Percentiles rank a stretch among this genome's conserved stretches.
Evolutionary conservation across 345 rosid genomes (phyloP).

Genomic region (Aurinia saxatilis): DNA sequence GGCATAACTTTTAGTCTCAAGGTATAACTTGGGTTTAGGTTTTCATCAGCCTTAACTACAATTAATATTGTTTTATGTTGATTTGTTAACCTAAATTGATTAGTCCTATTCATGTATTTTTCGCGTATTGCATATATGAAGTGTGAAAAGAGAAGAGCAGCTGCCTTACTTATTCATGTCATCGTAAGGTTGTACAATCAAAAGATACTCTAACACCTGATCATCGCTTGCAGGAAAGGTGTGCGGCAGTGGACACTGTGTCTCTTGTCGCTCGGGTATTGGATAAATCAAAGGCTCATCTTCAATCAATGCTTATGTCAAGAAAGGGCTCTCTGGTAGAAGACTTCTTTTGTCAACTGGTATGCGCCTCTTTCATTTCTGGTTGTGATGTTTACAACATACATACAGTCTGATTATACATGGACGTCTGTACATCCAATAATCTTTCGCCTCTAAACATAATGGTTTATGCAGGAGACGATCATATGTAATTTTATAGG

Average conservation of each 20-base stretch:
- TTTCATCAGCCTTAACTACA: slow-evolving; percentile 3
- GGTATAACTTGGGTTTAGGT: slow-evolving; percentile 38
- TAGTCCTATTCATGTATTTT: not conserved
- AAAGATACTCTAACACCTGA: slow-evolving; percentile 4
- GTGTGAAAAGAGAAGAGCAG: slow-evolving; percentile 10
- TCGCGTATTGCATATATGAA: not conserved
- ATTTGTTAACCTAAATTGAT: not conserved
- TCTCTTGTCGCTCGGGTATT: slow-evolving; percentile 80
- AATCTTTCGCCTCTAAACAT: not conserved
- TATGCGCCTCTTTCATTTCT: slow-evolving; percentile 28
- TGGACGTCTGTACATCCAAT: not conserved
- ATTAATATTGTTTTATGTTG: not conserved
- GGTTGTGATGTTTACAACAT: slow-evolving; percentile 2
- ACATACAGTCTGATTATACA: not conserved
- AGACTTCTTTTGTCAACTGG: slow-evolving; percentile 79
- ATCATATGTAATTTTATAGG: slow-evolving; percentile 5
- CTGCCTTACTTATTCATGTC: not conserved
- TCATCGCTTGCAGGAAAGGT: slow-evolving; percentile 79
- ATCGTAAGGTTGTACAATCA: slow-evolving; percentile 1
- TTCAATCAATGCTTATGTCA: slow-evolving; percentile 86
- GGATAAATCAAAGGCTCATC: slow-evolving; percentile 83
- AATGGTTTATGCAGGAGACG: not conserved
- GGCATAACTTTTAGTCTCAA: slow-evolving; percentile 69
- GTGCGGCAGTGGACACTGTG: slow-evolving; percentile 72
- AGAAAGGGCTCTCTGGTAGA: slow-evolving; percentile 74